phyloP scores from a whole-genome alignment of 2,329 filamentous ascomycete species.

The Gyromitra esculenta region DNA sequence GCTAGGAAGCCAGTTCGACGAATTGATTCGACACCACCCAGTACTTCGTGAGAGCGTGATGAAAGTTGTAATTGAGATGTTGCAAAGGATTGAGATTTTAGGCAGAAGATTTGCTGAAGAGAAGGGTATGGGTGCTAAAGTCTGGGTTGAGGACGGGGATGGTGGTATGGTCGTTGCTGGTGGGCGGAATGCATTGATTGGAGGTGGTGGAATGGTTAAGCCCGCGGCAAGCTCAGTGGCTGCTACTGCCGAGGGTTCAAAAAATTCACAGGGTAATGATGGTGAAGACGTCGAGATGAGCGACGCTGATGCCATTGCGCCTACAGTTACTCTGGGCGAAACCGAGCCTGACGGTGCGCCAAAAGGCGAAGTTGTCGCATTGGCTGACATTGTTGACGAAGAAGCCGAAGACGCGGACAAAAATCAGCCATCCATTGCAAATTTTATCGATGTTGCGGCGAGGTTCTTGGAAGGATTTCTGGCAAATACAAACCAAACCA shows the following conservation, averaged over 20 bases:
- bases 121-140: slow-evolving; percentile 78
- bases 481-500: slow-evolving; percentile 76
- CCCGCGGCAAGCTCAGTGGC: slow-evolving; percentile 53
- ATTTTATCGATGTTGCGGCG: slow-evolving; percentile 78
- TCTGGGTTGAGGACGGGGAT: slow-evolving; percentile 71
- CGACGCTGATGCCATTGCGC: slow-evolving; percentile 63
- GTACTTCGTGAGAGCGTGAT: slow-evolving; percentile 81
- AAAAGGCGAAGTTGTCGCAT: slow-evolving; percentile 52
- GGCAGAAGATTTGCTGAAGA: slow-evolving; percentile 75
- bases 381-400: slow-evolving; percentile 60
- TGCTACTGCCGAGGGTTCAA: slow-evolving; percentile 57
- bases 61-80: slow-evolving; percentile 87
- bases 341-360: slow-evolving; percentile 51
- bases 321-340: slow-evolving; percentile 55
- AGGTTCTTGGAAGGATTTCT: slow-evolving; percentile 83
- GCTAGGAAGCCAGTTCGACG: slow-evolving; percentile 88
- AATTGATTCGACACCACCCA: slow-evolving; percentile 93
- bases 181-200: slow-evolving; percentile 62
- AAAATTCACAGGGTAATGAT: slow-evolving; percentile 57
- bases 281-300: slow-evolving; percentile 73
- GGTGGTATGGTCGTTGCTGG: slow-evolving; percentile 71
- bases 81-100: slow-evolving; percentile 79
- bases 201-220: slow-evolving; percentile 60
- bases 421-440: slow-evolving; percentile 64
- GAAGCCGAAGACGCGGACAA: slow-evolving; percentile 65